Evolutionary conservation across 768 basidiomycete genomes (phyloP), one percentile per base, ranked within the genome.

Genomic region (Sporobolomyces phaffii): DNA sequence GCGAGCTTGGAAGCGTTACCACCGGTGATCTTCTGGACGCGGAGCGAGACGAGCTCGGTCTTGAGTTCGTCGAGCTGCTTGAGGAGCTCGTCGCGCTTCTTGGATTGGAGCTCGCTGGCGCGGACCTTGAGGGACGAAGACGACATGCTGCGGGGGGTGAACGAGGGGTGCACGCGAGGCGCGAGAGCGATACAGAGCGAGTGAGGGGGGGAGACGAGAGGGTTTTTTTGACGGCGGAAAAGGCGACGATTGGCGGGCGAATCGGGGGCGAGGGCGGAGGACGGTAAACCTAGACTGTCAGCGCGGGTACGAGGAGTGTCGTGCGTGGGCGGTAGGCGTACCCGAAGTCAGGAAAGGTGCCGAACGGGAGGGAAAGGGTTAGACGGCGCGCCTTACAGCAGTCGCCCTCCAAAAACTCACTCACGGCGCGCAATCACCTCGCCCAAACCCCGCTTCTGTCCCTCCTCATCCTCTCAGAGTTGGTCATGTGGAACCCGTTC

Each of bases 1-100:
- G 90, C 93, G 74, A 99, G 84, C 82, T 98, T 98, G 63, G 90
- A 86, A 64, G 93, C 87, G 74, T 90, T 89, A 38, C 92, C 91
- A 76, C 92, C 92, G 68, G 91, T 89, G 77, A 94, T 90, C 85
- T 97, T 97, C 84, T 96, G 91, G 71, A 99, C 96, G 76, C 94
- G 87, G 80, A 99, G 84, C 77, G 83, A 82, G 71, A 90, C 83
- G 75, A 98, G 89, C 85, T 99, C 96, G 68, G 82, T 85, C 87
- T 92, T 97, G 81, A 99, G 84, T 80, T 98, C 96, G 57, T 79
- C 78, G 68, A 98, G 85, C 80, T 96, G 91, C 81, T 93, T 93
- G 73, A 85, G 81, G 83, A 98, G 87, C 85, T 97, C 94, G 82
- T 87, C 90, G 50, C 72, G 70, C 70, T 67, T 72, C 75, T 94